These are phyloP conservation scores for Neopestalotiopsis sp. DNA, from an alignment of 2,329 filamentous ascomycete genomes.

Conservation along the genomic window DNA sequence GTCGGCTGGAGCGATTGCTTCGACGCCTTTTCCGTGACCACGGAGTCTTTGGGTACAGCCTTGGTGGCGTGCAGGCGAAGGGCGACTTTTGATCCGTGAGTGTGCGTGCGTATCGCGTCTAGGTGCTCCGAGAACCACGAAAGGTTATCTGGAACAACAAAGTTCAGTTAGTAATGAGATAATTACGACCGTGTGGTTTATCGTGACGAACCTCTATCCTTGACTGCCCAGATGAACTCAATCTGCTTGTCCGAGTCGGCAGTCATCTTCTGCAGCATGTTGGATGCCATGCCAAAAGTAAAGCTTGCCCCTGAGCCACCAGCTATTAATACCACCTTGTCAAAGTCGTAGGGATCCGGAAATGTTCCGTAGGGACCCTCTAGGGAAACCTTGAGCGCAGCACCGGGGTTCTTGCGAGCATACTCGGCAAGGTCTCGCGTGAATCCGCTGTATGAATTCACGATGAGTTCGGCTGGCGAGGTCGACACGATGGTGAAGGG, in stretches of 20 bases:
- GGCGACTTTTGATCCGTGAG: slow-evolving; percentile 42
- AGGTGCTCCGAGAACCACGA: slow-evolving; percentile 46
- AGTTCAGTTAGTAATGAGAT: slow-evolving; percentile 19
- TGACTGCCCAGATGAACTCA: slow-evolving; percentile 55
- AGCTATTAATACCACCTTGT: slow-evolving; percentile 63
- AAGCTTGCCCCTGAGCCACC: slow-evolving; percentile 68
- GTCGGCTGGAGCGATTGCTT: slow-evolving; percentile 10
- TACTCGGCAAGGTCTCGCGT: slow-evolving; percentile 59
- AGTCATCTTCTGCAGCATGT: slow-evolving; percentile 48
- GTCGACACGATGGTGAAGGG: slow-evolving; percentile 65
- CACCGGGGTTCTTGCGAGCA: slow-evolving; percentile 54
- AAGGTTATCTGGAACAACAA: slow-evolving; percentile 35
- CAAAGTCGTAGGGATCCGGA: slow-evolving; percentile 55
- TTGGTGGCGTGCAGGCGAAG: slow-evolving; percentile 45
- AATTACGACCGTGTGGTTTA: not conserved
- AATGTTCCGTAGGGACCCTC: slow-evolving; percentile 65
- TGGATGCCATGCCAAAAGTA: slow-evolving; percentile 53
- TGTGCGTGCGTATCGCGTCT: slow-evolving; percentile 41
- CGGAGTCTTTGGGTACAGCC: slow-evolving; percentile 12
- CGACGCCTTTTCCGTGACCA: slow-evolving; percentile 17
- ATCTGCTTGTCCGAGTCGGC: slow-evolving; percentile 42
- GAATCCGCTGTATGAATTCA: slow-evolving; percentile 64
- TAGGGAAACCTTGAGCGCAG: slow-evolving; percentile 53
- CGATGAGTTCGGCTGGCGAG: slow-evolving; percentile 61
- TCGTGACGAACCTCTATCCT: slow-evolving; percentile 45